Evolutionary conservation across 257 asterid species (phyloP).

Genomic region (Rauvolfia tetraphylla): DNA sequence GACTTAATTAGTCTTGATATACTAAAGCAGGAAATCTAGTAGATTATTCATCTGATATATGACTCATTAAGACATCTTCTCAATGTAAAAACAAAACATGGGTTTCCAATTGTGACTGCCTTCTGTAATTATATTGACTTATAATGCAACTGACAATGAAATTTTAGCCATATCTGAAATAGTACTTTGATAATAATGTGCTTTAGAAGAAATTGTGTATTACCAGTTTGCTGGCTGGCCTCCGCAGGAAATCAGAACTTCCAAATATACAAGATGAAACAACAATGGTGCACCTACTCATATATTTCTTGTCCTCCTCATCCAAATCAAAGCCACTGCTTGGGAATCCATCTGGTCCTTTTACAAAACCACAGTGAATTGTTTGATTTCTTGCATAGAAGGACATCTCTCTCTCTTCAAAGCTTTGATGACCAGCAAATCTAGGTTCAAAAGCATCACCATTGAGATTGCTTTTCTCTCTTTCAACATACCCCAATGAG

Average conservation of each 20-base stretch:
- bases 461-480: slow-evolving; percentile 41
- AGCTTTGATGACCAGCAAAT: slow-evolving; percentile 88
- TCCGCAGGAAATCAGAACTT: slow-evolving; percentile 82
- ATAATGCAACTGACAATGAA: not conserved
- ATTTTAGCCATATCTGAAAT: not conserved
- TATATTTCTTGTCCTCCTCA: slow-evolving; percentile 56
- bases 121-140: not conserved
- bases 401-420: slow-evolving; percentile 67
- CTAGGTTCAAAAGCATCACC: slow-evolving; percentile 38
- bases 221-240: slow-evolving; percentile 92
- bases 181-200: not conserved
- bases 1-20: not conserved
- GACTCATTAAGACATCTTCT: not conserved
- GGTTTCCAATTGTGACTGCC: not conserved
- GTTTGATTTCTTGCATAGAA: slow-evolving; percentile 66
- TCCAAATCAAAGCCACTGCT: slow-evolving; percentile 80
- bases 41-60: not conserved
- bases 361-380: slow-evolving; percentile 86
- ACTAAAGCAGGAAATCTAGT: not conserved
- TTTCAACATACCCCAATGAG: slow-evolving; percentile 61
- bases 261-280: slow-evolving; percentile 96
- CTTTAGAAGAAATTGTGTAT: slow-evolving; percentile 4
- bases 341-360: slow-evolving; percentile 46
- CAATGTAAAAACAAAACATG: not conserved
- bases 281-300: slow-evolving; percentile 55